phyloP scores from a whole-genome alignment of 768 basidiomycete species.

The Dentipellis fragilis region DNA sequence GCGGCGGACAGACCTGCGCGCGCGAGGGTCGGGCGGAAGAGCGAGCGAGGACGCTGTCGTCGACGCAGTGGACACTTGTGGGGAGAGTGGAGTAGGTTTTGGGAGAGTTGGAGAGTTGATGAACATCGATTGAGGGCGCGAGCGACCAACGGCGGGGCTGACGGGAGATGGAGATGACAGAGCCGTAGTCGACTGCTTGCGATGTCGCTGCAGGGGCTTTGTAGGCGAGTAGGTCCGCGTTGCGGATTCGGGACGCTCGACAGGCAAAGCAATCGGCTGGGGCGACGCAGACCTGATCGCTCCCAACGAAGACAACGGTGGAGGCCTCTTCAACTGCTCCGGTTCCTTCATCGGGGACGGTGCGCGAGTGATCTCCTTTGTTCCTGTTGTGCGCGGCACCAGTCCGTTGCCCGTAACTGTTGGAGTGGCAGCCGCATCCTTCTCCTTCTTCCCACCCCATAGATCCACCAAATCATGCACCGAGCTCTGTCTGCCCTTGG shows the following conservation, averaged over 20 bases:
- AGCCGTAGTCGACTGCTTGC: slow-evolving; percentile 9
- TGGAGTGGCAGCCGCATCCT: slow-evolving; percentile 8
- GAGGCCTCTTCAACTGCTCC: background rate
- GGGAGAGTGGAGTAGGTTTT: slow-evolving; percentile 28
- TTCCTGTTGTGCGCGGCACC: background rate
- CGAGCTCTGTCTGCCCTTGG: slow-evolving; percentile 63
- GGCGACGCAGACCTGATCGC: slow-evolving; percentile 9
- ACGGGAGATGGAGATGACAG: slow-evolving; percentile 3
- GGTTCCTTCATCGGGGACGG: background rate
- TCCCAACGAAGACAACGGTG: background rate
- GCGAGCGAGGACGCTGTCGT: slow-evolving; percentile 16
- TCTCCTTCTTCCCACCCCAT: slow-evolving; percentile 56
- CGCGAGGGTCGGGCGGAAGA: slow-evolving; percentile 36
- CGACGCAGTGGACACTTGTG: background rate
- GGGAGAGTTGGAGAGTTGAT: slow-evolving; percentile 43
- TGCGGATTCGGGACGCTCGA: slow-evolving; percentile 4
- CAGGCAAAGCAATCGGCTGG: slow-evolving; percentile 3
- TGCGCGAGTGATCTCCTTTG: background rate
- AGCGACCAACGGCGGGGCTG: slow-evolving; percentile 1
- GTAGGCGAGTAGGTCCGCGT: background rate
- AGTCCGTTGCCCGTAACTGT: background rate
- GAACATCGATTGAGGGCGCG: slow-evolving; percentile 78
- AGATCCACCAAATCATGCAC: slow-evolving; percentile 77
- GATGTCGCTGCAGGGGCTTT: slow-evolving; percentile 1
- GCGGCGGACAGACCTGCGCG: slow-evolving; percentile 37